Evolutionary conservation across 257 asterid species (phyloP), one percentile per base, ranked within the genome.

Genomic region (Penstemon newberryi): DNA sequence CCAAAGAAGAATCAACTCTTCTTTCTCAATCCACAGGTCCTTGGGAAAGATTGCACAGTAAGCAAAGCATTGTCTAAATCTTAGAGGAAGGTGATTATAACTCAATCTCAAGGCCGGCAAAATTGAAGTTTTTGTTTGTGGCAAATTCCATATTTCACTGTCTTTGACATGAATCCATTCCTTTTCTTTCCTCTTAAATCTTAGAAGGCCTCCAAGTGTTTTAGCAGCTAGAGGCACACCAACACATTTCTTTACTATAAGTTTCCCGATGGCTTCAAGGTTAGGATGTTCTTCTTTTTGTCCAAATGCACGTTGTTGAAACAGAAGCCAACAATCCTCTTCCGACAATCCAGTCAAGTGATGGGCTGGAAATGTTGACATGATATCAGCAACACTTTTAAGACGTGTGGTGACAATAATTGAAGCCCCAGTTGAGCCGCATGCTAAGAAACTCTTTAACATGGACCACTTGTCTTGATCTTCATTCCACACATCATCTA

Each of bases 401-500:
- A 36, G 60, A 33, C 80, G 78, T 4, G 82, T 76, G 65, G 86
- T 75, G 5, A 70, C 41, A 11, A 82, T 38, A 51, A 82, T 10
- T 0, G 59, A 67, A n/a, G 78, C 38, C 0, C 79, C 81, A 7
- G 3, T 38, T 5, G 76, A 65, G 36, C 84, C 82, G 13, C 57
- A 60, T 9, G 65, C 46, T 4, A 82, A 33, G 2, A 60, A 9
- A 18, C 7, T 10, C 50, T 37, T 70, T 4, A 79, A 6, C 5
- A 3, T n/a, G 8, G 3, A 7, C 87, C 84, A 82, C 57, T 73
- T 68, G 2, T 79, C 74, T 46, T 63, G 78, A n/a, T 73, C 12
- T 0, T 67, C 74, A 13, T 79, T 62, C 83, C 83, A 81, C 0
- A 81, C 81, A 69, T 81, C 84, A 66, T 78, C 82, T 41, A 77